A percentile compares a stretch with the other conserved stretches of the same genome.
phyloP scores from a whole-genome alignment of 2,329 filamentous ascomycete genomes.

The Aspergillus hiratsukae region DNA sequence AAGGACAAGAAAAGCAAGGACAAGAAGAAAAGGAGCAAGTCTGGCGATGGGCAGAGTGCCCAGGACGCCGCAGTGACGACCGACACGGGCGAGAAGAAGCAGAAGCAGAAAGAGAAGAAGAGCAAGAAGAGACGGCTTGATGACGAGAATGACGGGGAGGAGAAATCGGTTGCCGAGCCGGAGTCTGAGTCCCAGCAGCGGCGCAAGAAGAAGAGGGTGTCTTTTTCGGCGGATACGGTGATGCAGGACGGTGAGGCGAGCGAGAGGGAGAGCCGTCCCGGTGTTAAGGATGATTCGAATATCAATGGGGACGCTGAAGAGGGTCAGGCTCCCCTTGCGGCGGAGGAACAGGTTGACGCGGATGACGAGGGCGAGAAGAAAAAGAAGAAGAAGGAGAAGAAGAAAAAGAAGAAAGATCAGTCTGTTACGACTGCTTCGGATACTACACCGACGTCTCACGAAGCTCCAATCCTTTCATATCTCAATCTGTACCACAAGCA shows the following conservation, averaged over 20 bases:
- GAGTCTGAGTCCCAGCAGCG: constrained; percentile 4
- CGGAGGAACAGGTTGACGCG: constrained; percentile 21
- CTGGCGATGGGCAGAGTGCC: neutral
- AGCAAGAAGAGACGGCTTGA: constrained; percentile 8
- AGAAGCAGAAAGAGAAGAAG: constrained; percentile 6
- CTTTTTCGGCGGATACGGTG: constrained; percentile 62
- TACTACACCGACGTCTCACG: constrained; percentile 20
- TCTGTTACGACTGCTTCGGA: constrained; percentile 8
- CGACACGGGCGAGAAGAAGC: neutral
- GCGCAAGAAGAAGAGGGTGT: constrained; percentile 53
- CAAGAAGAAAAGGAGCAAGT: constrained; percentile 1
- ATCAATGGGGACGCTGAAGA: constrained; percentile 41
- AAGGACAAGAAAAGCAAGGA: neutral
- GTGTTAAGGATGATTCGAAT: neutral
- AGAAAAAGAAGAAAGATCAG: constrained; percentile 17
- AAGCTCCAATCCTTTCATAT: constrained; percentile 65
- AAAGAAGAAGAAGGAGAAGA: constrained; percentile 28
- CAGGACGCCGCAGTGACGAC: neutral
- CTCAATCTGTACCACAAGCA: constrained; percentile 69
- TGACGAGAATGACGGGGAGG: constrained; percentile 16
- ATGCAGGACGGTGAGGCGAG: constrained; percentile 37
- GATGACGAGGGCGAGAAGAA: constrained; percentile 27
- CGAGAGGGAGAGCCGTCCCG: neutral
- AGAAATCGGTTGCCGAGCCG: constrained; percentile 2
- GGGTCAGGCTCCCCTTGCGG: neutral